A percentile compares a stretch with the other conserved stretches of the same genome.
Evolutionary conservation across 2,329 filamentous ascomycete species (phyloP).

Genomic region (Tolypocladium pustulatum): DNA sequence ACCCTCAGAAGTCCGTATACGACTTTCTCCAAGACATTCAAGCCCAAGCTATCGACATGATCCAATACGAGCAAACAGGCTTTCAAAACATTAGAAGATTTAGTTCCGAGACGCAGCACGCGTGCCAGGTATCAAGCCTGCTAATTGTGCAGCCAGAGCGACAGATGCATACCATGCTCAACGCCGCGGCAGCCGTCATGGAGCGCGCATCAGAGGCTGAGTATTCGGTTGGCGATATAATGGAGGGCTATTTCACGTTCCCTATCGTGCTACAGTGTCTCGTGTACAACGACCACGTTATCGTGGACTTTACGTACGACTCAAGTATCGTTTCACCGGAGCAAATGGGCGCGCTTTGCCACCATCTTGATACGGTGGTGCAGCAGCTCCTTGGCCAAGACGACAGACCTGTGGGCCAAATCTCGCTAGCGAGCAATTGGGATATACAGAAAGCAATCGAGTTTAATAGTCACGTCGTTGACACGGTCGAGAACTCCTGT

Average conservation of each 20-base stretch:
- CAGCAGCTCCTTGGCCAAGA: neutral
- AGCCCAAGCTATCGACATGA: neutral
- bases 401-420: too few relatives aligned
- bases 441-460: too few relatives aligned
- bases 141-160: conserved; percentile 18
- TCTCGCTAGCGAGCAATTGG: neutral
- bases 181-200: too few relatives aligned
- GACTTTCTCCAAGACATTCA: conserved; percentile 8
- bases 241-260: too few relatives aligned
- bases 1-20: conserved; percentile 2
- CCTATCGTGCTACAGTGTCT: too few relatives aligned
- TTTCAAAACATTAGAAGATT: conserved; percentile 10
- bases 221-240: too few relatives aligned
- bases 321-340: neutral
- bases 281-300: too few relatives aligned
- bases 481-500: too few relatives aligned
- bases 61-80: conserved; percentile 10
- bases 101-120: conserved; percentile 5
- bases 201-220: too few relatives aligned
- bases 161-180: too few relatives aligned
- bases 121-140: conserved; percentile 14
- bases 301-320: too few relatives aligned
- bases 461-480: too few relatives aligned
- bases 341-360: neutral
- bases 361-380: neutral